phyloP scores from a whole-genome alignment of 352 stramenopile species.

The Discostella stelligera region DNA sequence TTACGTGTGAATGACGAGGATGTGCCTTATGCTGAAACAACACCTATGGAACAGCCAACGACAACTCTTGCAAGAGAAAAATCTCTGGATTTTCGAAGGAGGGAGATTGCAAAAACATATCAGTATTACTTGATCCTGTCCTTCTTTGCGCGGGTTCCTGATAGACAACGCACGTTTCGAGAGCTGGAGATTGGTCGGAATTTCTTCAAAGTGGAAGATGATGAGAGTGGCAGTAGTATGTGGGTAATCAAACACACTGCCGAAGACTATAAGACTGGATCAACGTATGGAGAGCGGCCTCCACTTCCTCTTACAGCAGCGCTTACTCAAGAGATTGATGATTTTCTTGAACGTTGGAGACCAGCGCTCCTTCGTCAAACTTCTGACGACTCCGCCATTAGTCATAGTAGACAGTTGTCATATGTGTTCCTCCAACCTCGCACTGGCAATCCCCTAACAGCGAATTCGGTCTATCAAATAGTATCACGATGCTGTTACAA shows the following conservation, averaged over 20 bases:
- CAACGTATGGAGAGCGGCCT: conserved; percentile 62
- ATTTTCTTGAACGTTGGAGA: conserved; percentile 74
- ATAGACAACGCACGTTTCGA: conserved; percentile 80
- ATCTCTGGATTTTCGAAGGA: conserved; percentile 32
- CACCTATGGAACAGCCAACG: not conserved
- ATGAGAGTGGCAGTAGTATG: conserved; percentile 10
- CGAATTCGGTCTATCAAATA: conserved; percentile 72
- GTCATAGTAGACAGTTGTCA: conserved; percentile 1
- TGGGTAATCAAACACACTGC: conserved; percentile 79
- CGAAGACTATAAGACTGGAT: conserved; percentile 68
- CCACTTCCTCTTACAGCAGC: conserved; percentile 45
- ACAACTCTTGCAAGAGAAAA: conserved; percentile 15
- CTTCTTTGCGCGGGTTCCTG: conserved; percentile 80
- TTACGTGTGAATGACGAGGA: conserved; percentile 14
- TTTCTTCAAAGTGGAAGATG: conserved; percentile 60
- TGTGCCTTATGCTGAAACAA: conserved; percentile 16
- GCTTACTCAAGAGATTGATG: conserved; percentile 66
- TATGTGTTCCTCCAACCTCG: conserved; percentile 64
- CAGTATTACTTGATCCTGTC: conserved; percentile 81
- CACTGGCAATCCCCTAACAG: conserved; percentile 61
- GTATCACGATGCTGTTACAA: conserved; percentile 70
- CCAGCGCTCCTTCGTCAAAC: conserved; percentile 39
- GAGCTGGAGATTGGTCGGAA: conserved; percentile 79
- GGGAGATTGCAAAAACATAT: conserved; percentile 68
- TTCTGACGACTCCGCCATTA: conserved; percentile 10